Base-by-base conservation (phyloP, 169 alveolate species). In the Cryptosporidium bovis region DNA sequence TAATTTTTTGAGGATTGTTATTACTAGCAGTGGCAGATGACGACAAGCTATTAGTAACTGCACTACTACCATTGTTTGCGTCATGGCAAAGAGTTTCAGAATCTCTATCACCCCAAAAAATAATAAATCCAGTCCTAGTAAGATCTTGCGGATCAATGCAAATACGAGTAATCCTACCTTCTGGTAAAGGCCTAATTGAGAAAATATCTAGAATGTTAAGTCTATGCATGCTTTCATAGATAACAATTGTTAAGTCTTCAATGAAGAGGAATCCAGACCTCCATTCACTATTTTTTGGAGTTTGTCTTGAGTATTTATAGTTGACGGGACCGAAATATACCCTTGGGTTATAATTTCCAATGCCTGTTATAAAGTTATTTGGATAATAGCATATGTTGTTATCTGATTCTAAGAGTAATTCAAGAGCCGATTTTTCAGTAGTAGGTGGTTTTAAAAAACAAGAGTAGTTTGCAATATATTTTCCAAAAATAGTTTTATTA, bases 51-150 rank as follows among this genome's bases (percentile, higher is more conserved):
- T 36, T 55, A 7, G 64, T 0, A 20, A 55, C 64, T 6, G n/a
- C 64, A 12, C 64, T 12, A 6, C 64, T 12, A 27, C 4, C 44
- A 29, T 0, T 56, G n/a, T 62, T 62, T 10, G n/a, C 44, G 2
- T 10, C 44, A 24, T 12, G 3, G 44, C 5, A 33, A 62, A 62
- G 50, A 20, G 48, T 16, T 4, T 66, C 82, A 16, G 69, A 77
- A 10, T 77, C 87, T 62, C 87, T 77, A 3, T 60, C 87, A 24
- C 87, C 87, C 87, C 87, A 77, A 24, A 77, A 77, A 3, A 77
- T 58, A 13, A 77, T 77, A 31, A 77, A 77, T n/a, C 87, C 71
- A 3, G 87, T 77, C 18, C 87, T 77, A 3, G 87, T 10, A 8
- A 77, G 44, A 48, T 77, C 87, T 16, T 77, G 87, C 2, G 87